Conservation (phyloP, 768 basidiomycete genomes). For the Termitomyces sp. region DNA sequence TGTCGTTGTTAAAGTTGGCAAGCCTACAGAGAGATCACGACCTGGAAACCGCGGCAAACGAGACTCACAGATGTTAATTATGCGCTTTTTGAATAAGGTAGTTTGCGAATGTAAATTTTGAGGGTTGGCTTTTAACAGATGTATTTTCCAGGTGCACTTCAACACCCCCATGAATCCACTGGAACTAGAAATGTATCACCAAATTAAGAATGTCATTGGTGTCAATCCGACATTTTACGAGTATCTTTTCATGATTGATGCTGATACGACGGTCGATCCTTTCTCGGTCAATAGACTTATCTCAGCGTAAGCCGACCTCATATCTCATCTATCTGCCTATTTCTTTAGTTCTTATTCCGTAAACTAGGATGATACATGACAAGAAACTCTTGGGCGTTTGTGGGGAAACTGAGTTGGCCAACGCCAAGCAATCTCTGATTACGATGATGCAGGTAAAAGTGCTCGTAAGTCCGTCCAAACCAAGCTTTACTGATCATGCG, state of each 20-base stretch:
- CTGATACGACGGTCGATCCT: constrained; percentile 91
- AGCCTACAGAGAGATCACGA: constrained; percentile 86
- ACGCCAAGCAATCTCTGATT: constrained; percentile 90
- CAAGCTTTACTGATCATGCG: neutral
- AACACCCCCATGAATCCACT: constrained; percentile 94
- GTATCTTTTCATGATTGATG: constrained; percentile 89
- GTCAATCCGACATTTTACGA: constrained; percentile 99
- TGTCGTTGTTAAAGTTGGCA: constrained; percentile 90
- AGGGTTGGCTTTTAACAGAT: constrained; percentile 3
- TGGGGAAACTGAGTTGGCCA: constrained; percentile 90
- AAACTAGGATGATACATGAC: constrained; percentile 90
- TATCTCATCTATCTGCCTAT: neutral
- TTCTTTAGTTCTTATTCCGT: constrained; percentile 1
- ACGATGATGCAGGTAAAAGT: constrained; percentile 88
- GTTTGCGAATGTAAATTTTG: constrained; percentile 9
- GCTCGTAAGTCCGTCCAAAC: neutral
- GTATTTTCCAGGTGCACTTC: constrained; percentile 78
- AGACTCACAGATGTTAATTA: constrained; percentile 92
- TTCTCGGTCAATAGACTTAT: constrained; percentile 86
- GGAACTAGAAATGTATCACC: constrained; percentile 98
- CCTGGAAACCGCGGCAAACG: constrained; percentile 99
- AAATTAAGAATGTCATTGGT: constrained; percentile 99
- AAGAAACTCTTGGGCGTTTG: constrained; percentile 92
- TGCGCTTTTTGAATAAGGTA: constrained; percentile 98
- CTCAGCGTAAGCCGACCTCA: constrained; percentile 66